phyloP scores from a whole-genome alignment of 2,329 filamentous ascomycete genomes.

The Thielaviopsis euricoi region DNA sequence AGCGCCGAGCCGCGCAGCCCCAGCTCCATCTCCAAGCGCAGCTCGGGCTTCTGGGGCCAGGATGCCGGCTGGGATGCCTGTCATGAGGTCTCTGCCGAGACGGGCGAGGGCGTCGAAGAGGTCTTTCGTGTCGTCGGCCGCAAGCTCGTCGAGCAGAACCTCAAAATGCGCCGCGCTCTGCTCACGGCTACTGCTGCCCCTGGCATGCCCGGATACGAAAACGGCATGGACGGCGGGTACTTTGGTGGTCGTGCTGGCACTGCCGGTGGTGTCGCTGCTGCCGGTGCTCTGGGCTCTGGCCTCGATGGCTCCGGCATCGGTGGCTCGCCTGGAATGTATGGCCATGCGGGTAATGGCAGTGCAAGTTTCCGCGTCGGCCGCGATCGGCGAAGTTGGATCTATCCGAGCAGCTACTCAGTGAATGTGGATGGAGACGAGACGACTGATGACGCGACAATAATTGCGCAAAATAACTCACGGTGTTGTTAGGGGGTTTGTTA shows the following conservation, averaged over 20 bases:
- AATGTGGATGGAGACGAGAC: conserved; percentile 31
- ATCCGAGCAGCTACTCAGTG: conserved; percentile 36
- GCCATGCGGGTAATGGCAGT: conserved; percentile 14
- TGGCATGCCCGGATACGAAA: conserved; percentile 30
- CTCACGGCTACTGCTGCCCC: conserved; percentile 36
- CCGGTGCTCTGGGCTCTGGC: conserved; percentile 21
- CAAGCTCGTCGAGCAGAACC: conserved; percentile 47
- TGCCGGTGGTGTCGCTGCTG: conserved; percentile 19
- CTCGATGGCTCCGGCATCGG: conserved; percentile 34
- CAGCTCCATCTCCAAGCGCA: conserved; percentile 38
- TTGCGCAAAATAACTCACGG: conserved; percentile 3
- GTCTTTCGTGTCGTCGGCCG: conserved; percentile 62
- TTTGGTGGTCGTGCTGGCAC: no score
- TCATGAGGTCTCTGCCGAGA: conserved; percentile 90
- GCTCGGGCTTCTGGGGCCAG: conserved; percentile 73
- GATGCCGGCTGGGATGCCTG: conserved; percentile 94
- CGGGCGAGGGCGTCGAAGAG: conserved; percentile 89
- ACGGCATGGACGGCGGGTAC: conserved; percentile 30
- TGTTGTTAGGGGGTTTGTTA: conserved; percentile 15
- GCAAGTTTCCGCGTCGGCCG: conserved; percentile 39
- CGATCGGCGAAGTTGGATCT: conserved; percentile 42
- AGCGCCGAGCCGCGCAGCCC: conserved; percentile 39
- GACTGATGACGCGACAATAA: conserved; percentile 16
- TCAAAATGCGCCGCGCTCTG: conserved; percentile 43
- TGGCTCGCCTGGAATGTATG: conserved; percentile 20